Evolutionary conservation across 495 filamentous ascomycete species (phyloP).

Genomic region (Trichoderma orchidacearum): DNA sequence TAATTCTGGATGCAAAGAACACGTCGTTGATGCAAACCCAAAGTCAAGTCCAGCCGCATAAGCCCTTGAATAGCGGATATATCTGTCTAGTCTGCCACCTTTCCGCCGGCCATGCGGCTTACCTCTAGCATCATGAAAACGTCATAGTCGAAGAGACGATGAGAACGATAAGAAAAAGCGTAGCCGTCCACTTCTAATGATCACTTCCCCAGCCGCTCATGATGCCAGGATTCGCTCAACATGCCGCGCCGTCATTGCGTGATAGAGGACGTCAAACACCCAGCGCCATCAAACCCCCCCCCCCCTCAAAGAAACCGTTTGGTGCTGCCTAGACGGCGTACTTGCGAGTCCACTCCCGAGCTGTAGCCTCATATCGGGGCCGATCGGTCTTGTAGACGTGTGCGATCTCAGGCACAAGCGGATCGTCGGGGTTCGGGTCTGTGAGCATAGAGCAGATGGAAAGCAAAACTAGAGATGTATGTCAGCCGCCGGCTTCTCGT

Average conservation of each 20-base stretch:
- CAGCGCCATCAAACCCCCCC: background rate
- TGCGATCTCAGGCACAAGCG: slow-evolving; percentile 94
- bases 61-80: background rate
- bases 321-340: slow-evolving; percentile 63
- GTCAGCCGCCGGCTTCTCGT: background rate
- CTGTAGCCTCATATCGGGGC: slow-evolving; percentile 86
- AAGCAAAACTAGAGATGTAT: slow-evolving; percentile 54
- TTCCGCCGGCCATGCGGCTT: slow-evolving; percentile 1
- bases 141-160: background rate
- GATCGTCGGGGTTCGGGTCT: slow-evolving; percentile 97
- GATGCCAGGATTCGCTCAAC: background rate
- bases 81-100: slow-evolving; percentile 3
- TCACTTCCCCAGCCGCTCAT: background rate
- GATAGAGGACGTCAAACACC: slow-evolving; percentile 1
- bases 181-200: background rate
- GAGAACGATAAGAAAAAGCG: background rate
- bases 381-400: slow-evolving; percentile 99
- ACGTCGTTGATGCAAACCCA: slow-evolving; percentile 1
- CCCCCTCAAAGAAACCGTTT: background rate
- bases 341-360: slow-evolving; percentile 97
- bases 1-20: slow-evolving; percentile 1
- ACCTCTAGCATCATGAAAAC: background rate
- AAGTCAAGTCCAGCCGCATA: slow-evolving; percentile 1
- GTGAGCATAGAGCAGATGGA: slow-evolving; percentile 99
- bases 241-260: background rate